These are phyloP conservation scores for Cryptosporidium andersoni DNA, from an alignment of 169 alveolate species.

Conservation along the genomic window DNA sequence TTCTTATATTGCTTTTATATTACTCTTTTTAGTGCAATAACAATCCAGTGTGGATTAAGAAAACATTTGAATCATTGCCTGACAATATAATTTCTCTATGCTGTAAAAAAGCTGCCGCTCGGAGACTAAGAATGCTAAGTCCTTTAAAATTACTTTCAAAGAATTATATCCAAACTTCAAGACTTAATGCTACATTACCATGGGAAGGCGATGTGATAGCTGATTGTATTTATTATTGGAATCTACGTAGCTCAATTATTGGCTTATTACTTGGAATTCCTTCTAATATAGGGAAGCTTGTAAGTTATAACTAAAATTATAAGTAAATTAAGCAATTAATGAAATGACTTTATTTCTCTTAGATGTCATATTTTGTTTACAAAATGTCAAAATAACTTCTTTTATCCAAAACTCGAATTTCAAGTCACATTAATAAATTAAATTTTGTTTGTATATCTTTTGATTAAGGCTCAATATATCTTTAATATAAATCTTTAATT, in stretches of 20 bases:
- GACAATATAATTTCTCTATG: not conserved
- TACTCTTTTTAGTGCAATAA: conserved; percentile 19
- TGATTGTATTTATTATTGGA: conserved; percentile 3
- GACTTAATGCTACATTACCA: not conserved
- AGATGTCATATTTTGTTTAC: too few species aligned
- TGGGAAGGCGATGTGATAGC: conserved; percentile 46
- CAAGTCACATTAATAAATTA: not conserved
- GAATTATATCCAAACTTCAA: not conserved
- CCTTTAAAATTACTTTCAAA: not conserved
- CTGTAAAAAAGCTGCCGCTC: too few species aligned
- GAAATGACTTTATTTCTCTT: not conserved
- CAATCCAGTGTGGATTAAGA: conserved; percentile 15
- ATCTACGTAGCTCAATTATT: conserved; percentile 17
- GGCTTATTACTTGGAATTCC: conserved; percentile 1
- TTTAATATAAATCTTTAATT: too few species aligned
- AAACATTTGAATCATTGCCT: conserved; percentile 25
- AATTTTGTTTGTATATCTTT: not conserved
- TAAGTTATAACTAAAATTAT: conserved; percentile 1
- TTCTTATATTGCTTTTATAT: not conserved
- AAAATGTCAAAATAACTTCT: not conserved
- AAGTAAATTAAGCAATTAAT: not conserved
- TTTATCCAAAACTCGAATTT: not conserved
- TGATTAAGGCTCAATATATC: too few species aligned
- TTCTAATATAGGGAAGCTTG: conserved; percentile 55
- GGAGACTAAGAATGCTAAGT: too few species aligned